phyloP scores from a whole-genome alignment of 805 yeast species.

The Monosporozyma unispora region DNA sequence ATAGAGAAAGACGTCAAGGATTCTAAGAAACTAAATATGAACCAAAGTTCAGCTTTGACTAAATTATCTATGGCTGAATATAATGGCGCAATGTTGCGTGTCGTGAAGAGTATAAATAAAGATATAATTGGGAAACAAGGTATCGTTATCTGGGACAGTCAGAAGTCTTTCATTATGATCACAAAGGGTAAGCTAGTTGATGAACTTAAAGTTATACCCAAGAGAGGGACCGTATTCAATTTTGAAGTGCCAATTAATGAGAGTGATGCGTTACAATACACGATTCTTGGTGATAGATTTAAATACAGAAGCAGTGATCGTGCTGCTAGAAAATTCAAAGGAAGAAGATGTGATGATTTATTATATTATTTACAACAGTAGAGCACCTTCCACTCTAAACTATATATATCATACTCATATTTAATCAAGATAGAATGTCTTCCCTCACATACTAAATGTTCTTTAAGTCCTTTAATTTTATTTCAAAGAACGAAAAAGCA shows the following conservation, averaged over 20 bases:
- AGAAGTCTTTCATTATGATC: constrained; percentile 56
- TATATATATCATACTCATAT: neutral
- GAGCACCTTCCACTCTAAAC: neutral
- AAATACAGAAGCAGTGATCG: constrained; percentile 70
- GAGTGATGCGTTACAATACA: constrained; percentile 42
- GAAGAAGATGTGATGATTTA: constrained; percentile 60
- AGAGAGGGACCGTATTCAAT: constrained; percentile 55
- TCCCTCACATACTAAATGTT: neutral
- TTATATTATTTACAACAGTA: constrained; percentile 18
- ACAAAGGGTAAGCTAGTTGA: constrained; percentile 38
- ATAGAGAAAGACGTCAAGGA: constrained; percentile 15
- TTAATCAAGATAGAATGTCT: neutral
- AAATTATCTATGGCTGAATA: constrained; percentile 71
- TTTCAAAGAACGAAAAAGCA: neutral
- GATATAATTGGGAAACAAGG: constrained; percentile 58
- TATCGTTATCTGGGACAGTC: constrained; percentile 78
- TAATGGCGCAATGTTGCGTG: constrained; percentile 63
- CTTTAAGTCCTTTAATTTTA: neutral
- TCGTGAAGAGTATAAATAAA: constrained; percentile 47
- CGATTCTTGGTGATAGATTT: constrained; percentile 72
- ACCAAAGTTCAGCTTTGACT: constrained; percentile 33
- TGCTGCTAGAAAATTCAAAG: constrained; percentile 76
- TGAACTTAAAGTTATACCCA: constrained; percentile 58
- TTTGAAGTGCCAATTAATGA: constrained; percentile 38
- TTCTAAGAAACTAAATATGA: constrained; percentile 13